Evolutionary conservation across 2,329 filamentous ascomycete genomes (phyloP), one percentile per base, ranked within the genome.

Genomic region (Polytolypa hystricis): DNA sequence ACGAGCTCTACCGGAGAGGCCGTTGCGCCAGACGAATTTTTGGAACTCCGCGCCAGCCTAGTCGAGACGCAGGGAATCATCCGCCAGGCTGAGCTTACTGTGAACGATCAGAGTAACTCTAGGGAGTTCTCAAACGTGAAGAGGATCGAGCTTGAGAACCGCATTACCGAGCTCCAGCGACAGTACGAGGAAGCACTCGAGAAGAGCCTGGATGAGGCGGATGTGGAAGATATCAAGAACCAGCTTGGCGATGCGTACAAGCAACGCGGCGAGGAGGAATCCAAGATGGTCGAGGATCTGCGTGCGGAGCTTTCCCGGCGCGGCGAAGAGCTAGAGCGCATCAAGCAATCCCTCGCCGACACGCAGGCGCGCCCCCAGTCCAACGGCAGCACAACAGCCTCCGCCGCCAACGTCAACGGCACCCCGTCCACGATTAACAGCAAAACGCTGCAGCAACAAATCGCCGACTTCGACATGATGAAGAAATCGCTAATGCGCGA

Each of bases 401-500:
- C n/a, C n/a, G n/a, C n/a, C n/a, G 69, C 67, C 12, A 64, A 69
- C 18, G 71, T 79, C 17, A 84, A 78, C 45, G 77, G 76, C 29
- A 61, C 66, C 14, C 29, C 34, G 9, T 64, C 68, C 35, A 62
- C 80, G 55, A 66, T 76, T 38, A 84, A 84, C 52, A 82, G 82
- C 70, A 94, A 94, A 72, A 93, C 85, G 9, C 77, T 96, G 30
- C 86, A 93, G 58, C 89, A 98, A 66, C 91, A 96, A 65, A 93
- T 98, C 61, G 84, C 89, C 40, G 91, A 98, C 58, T 98, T 98
- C 51, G 91, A 98, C 61, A 83, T 85, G 41, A 98, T 98, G 87
- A 98, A 98, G 78, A 98, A 98, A 76, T 93, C 84, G 47, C 71
- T 98, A 49, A 98, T 98, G 91, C 84, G 91, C 40, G 91, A 98